These are phyloP conservation scores for Achaetomiella virescens DNA, from an alignment of 495 filamentous ascomycete species.

Conservation along the genomic window DNA sequence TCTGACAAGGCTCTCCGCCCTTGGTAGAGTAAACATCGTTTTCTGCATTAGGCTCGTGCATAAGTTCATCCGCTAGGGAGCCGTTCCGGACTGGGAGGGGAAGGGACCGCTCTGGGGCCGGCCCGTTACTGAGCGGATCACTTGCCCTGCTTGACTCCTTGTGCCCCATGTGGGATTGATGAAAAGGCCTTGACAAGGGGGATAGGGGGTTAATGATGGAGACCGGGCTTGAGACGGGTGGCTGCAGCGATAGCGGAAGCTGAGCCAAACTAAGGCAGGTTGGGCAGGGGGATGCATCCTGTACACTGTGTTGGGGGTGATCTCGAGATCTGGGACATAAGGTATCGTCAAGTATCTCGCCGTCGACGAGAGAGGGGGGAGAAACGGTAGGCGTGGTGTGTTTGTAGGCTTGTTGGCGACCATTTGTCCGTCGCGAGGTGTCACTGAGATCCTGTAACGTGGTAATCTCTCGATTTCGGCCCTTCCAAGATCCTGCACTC, in stretches of 20 bases:
- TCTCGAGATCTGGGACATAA: too few relatives aligned
- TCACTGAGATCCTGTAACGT: conserved; percentile 1
- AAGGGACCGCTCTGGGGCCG: too few relatives aligned
- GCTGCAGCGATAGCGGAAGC: conserved; percentile 2
- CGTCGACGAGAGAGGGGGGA: background rate
- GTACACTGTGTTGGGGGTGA: conserved; percentile 4
- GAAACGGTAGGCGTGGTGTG: background rate
- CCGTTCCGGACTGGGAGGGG: too few relatives aligned
- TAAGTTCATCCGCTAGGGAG: too few relatives aligned
- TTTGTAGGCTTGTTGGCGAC: background rate
- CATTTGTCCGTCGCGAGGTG: background rate
- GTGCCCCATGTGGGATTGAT: too few relatives aligned
- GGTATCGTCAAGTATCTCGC: background rate
- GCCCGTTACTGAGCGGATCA: too few relatives aligned
- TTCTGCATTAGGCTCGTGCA: too few relatives aligned
- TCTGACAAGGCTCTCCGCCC: too few relatives aligned
- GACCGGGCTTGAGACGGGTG: background rate
- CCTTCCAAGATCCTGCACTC: background rate
- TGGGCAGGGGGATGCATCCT: background rate
- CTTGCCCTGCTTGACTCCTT: too few relatives aligned
- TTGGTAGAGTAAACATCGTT: too few relatives aligned
- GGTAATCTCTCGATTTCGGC: background rate
- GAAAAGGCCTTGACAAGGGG: too few relatives aligned
- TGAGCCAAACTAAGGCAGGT: background rate
- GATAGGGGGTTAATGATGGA: too few relatives aligned